phyloP scores from a whole-genome alignment of 2,329 filamentous ascomycete genomes.

The Colletotrichum sp. region DNA sequence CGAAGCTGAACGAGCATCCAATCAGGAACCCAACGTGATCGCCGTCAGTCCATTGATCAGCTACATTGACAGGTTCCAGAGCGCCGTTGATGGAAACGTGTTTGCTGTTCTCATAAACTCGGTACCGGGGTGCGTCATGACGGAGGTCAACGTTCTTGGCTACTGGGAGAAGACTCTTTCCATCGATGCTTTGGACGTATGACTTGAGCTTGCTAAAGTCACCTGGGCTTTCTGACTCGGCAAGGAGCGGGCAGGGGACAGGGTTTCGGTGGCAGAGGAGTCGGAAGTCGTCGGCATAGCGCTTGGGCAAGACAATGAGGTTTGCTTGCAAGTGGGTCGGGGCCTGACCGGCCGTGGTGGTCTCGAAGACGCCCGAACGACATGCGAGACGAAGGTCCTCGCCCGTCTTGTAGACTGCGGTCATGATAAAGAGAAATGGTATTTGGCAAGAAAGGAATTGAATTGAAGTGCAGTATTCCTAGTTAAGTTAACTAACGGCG shows the following conservation, averaged over 20 bases:
- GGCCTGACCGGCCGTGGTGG: constrained; percentile 59
- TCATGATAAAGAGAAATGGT: neutral
- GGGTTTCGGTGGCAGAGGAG: constrained; percentile 65
- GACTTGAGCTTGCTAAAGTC: constrained; percentile 42
- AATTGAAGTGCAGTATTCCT: accelerated
- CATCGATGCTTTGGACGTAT: constrained; percentile 26
- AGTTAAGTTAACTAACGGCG: neutral
- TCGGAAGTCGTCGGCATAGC: constrained; percentile 63
- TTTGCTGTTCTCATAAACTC: constrained; percentile 58
- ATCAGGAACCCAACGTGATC: constrained; percentile 68
- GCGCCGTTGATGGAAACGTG: constrained; percentile 33
- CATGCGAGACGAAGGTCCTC: constrained; percentile 47
- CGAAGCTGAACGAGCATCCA: constrained; percentile 70
- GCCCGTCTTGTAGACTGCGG: constrained; percentile 29
- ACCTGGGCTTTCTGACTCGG: constrained; percentile 52
- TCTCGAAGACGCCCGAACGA: constrained; percentile 42
- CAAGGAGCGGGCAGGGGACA: constrained; percentile 66
- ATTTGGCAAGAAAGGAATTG: neutral
- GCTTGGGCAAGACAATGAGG: constrained; percentile 62
- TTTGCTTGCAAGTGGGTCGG: constrained; percentile 66
- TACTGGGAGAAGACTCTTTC: constrained; percentile 26
- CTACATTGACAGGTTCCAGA: constrained; percentile 41
- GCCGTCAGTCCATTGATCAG: constrained; percentile 53
- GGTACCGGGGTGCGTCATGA: constrained; percentile 62
- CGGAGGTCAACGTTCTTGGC: constrained; percentile 58